Base-by-base conservation (phyloP, 768 basidiomycete species). In the Mycena rosella region DNA sequence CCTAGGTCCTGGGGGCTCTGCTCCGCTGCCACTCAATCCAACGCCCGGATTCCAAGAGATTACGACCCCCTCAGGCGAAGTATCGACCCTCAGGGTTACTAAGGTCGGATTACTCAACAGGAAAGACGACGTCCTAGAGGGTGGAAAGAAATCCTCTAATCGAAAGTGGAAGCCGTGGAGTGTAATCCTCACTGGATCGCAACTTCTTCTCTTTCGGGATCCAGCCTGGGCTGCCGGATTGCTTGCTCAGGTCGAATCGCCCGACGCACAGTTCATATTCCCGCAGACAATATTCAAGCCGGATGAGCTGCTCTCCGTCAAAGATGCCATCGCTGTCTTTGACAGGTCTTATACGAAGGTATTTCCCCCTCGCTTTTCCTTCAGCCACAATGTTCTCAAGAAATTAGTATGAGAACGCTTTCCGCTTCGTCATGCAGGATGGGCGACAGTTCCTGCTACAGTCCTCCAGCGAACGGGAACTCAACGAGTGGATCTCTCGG, bases 161-260 rank as follows among this genome's bases (percentile, higher is more conserved):
- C 86, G 95, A 54, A 99, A 96, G 80, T 99, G 98, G 98, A 91
- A 86, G 73, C 80, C 88, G 14, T 96, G 91, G 86, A 91, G 89
- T 68, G 93, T 96, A 11, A 84, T 96, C 55, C 83, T 99, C 62
- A 96, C 96, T 5, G 91, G 89, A 27, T 96, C 95, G 6, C 97
- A 98, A 73, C 83, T 99, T 5, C 85, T 98, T 49, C 92, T 99
- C 77, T 96, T 96, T 80, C 91, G 92, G 30, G 93, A 95, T 77
- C 76, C 86, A 4, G 74, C 85, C 17, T 90, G 86, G 88, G 85
- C 86, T 3, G 73, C 78, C 44, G 75, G 81, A 24, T 72, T 91
- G 34, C 79, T 83, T 60, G 77, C 82, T 49, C 83, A 86, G 77
- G 78, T 81, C 59, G 76, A 81, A 68, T 59, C 77, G 20, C 65